Conservation (phyloP, 2,329 filamentous ascomycete genomes). For the Ascochyta lentis region DNA sequence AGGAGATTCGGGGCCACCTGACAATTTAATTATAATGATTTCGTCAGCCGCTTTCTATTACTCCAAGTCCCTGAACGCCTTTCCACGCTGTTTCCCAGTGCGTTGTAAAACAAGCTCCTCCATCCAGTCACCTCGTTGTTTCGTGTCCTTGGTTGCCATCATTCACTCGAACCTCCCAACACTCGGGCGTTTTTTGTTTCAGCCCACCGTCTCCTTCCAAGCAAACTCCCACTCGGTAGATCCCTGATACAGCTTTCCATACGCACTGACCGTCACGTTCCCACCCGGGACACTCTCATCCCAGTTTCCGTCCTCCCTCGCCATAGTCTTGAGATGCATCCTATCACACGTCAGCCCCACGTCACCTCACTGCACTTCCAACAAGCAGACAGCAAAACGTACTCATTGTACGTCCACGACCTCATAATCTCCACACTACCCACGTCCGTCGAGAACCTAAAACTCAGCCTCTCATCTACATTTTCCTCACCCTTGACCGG, state of each 20-base stretch:
- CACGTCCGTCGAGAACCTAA: not conserved
- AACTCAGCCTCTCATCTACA: not conserved
- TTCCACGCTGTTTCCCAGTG: not conserved
- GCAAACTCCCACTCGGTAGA: slow-evolving; percentile 13
- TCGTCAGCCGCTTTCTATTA: slow-evolving; percentile 10
- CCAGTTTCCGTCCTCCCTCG: slow-evolving; percentile 18
- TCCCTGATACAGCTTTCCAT: slow-evolving; percentile 8
- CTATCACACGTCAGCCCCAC: not conserved
- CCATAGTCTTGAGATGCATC: slow-evolving; percentile 1
- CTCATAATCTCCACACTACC: not conserved
- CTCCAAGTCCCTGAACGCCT: not conserved
- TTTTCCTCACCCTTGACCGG: not conserved
- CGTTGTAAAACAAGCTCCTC: not conserved
- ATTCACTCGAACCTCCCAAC: not conserved
- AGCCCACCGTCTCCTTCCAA: slow-evolving; percentile 4
- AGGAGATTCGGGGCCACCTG: slow-evolving; percentile 41
- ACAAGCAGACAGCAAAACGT: too few species aligned
- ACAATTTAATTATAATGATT: slow-evolving; percentile 42
- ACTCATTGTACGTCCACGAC: not conserved
- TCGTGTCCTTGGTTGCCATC: too few species aligned
- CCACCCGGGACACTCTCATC: not conserved
- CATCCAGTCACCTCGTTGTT: not conserved
- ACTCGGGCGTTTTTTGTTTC: not conserved
- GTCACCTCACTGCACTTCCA: too few species aligned
- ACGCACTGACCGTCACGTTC: slow-evolving; percentile 21